A percentile compares a stretch with the other conserved stretches of the same genome.
Conservation (phyloP, 2,329 filamentous ascomycete species). For the Clonostachys byssicola region DNA sequence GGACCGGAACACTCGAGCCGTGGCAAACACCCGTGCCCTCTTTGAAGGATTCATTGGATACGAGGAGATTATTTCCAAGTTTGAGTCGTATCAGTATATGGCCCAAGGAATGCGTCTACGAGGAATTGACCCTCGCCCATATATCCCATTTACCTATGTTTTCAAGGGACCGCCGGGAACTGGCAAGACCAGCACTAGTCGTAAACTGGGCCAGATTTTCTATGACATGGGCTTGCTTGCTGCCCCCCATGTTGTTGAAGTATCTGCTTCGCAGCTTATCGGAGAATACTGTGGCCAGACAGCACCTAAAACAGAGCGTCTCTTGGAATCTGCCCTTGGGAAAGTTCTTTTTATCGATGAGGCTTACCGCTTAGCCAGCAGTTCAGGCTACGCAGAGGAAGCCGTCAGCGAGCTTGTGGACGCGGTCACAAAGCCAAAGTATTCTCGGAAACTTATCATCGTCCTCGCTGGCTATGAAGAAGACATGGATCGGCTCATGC, state of each 20-base stretch:
- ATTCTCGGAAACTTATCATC: conserved; percentile 54
- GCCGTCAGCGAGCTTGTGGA: conserved; percentile 48
- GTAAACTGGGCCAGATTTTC: conserved; percentile 67
- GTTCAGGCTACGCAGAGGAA: conserved; percentile 50
- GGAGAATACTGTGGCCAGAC: conserved; percentile 67
- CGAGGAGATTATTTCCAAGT: conserved; percentile 47
- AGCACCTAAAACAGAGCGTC: conserved; percentile 56
- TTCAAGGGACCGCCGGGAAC: conserved; percentile 64
- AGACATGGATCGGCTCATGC: conserved; percentile 61
- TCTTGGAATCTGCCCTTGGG: conserved; percentile 58
- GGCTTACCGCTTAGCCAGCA: conserved; percentile 54
- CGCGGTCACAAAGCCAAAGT: conserved; percentile 48
- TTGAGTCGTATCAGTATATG: conserved; percentile 52
- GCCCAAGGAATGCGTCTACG: conserved; percentile 45
- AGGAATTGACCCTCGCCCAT: conserved; percentile 43
- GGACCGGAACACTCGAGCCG: conserved; percentile 35
- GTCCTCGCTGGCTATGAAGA: conserved; percentile 65
- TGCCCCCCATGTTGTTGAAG: conserved; percentile 56
- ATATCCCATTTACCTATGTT: conserved; percentile 62
- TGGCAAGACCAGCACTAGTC: conserved; percentile 67
- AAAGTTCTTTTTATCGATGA: conserved; percentile 70
- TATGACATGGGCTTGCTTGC: conserved; percentile 70
- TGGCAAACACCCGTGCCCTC: conserved; percentile 40
- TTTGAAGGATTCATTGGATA: conserved; percentile 59
- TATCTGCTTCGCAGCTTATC: conserved; percentile 64